phyloP scores from a whole-genome alignment of 129 eudicot species.

The Scalesia atractyloides region DNA sequence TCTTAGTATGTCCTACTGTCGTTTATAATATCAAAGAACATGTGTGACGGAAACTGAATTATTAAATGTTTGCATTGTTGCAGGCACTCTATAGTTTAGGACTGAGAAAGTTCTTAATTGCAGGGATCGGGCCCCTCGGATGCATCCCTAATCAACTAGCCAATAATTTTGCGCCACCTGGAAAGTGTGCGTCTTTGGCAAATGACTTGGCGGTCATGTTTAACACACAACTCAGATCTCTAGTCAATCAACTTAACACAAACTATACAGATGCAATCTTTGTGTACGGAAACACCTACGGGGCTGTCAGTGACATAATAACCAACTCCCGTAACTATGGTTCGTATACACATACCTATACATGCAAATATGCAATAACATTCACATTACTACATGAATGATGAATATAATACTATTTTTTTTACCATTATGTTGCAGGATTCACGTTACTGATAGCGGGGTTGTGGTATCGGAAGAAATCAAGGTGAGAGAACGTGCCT shows the following conservation, averaged over 20 bases:
- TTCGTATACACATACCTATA: conserved; percentile 21
- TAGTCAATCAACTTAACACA: conserved; percentile 54
- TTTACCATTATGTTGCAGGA: conserved; percentile 39
- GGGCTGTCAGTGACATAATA: conserved; percentile 54
- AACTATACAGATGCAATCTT: conserved; percentile 50
- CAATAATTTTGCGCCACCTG: conserved; percentile 37
- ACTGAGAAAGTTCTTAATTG: conserved; percentile 59
- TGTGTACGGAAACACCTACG: conserved; percentile 61
- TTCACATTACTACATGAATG: background rate
- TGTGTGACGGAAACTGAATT: conserved; percentile 2
- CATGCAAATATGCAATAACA: background rate
- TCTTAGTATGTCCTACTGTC: conserved; percentile 36
- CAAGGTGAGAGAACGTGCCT: conserved; percentile 67
- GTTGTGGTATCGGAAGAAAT: conserved; percentile 85
- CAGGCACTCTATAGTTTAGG: conserved; percentile 71
- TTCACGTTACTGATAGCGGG: conserved; percentile 50
- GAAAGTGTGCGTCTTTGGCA: conserved; percentile 43
- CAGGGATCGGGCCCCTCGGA: conserved; percentile 73
- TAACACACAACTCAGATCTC: conserved; percentile 46
- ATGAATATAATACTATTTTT: background rate
- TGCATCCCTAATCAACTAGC: conserved; percentile 80
- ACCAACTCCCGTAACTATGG: conserved; percentile 48
- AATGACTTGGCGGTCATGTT: conserved; percentile 55
- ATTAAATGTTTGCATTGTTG: conserved; percentile 9
- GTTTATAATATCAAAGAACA: background rate